Evolutionary conservation across 768 basidiomycete genomes (phyloP).

Genomic region (Boletus sp.): DNA sequence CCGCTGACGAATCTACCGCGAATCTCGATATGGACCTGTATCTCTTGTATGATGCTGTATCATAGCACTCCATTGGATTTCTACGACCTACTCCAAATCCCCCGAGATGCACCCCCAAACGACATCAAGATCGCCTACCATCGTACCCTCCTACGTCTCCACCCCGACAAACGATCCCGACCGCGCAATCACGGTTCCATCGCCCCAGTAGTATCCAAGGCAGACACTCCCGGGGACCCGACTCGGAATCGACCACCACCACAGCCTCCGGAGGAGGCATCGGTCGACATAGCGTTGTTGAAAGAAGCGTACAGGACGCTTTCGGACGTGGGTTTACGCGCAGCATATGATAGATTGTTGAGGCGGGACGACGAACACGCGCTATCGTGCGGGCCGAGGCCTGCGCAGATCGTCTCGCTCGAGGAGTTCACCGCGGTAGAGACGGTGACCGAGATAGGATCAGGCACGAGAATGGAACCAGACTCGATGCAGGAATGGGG

Average conservation of each 20-base stretch:
- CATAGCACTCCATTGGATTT: conserved; percentile 38
- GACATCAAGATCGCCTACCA: conserved; percentile 74
- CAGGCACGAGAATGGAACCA: conserved; percentile 28
- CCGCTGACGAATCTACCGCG: no score
- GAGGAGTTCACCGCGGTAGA: conserved; percentile 52
- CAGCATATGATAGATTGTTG: conserved; percentile 44
- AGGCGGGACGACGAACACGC: conserved; percentile 1
- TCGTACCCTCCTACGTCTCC: conserved; percentile 55
- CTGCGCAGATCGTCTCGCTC: conserved; percentile 75
- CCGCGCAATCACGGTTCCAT: conserved; percentile 15
- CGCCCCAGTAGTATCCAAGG: not conserved
- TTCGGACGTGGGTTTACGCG: conserved; percentile 45
- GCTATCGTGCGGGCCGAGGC: conserved; percentile 46
- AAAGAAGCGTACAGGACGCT: conserved; percentile 68
- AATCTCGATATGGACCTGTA: no score
- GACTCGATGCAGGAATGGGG: conserved; percentile 42
- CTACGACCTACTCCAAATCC: conserved; percentile 56
- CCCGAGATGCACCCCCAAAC: conserved; percentile 43
- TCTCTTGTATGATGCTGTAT: no score
- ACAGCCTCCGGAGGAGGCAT: not conserved
- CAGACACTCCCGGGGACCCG: conserved; percentile 21
- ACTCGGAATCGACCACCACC: not conserved
- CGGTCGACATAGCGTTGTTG: conserved; percentile 51
- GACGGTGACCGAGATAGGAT: not conserved
- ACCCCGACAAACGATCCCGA: conserved; percentile 55